These are phyloP conservation scores for Coemansia umbellata DNA, from an alignment of 192 early-diverging fungal species.

Conservation along the genomic window DNA sequence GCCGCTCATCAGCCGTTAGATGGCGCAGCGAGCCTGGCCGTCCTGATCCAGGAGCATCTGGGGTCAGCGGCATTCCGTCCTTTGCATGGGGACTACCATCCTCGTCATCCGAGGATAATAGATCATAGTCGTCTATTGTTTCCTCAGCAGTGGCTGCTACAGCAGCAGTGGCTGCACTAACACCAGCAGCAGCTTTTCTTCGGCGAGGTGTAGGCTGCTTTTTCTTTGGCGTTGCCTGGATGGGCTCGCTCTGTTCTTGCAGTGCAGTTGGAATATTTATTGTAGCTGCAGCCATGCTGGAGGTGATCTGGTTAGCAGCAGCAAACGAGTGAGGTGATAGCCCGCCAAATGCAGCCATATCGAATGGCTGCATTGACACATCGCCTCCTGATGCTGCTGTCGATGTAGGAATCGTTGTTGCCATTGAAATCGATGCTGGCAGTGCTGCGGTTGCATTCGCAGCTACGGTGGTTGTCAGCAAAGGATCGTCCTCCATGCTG, in stretches of 20 bases:
- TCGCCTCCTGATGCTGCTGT: neutral
- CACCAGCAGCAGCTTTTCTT: constrained; percentile 13
- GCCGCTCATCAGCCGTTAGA: constrained; percentile 65
- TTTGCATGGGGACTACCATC: neutral
- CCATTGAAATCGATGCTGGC: neutral
- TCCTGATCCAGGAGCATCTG: constrained; percentile 49
- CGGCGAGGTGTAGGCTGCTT: neutral
- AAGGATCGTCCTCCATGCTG: neutral
- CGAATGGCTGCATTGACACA: constrained; percentile 11
- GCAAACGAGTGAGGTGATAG: constrained; percentile 15
- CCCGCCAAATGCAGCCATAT: constrained; percentile 10
- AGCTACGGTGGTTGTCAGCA: neutral
- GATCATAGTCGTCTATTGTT: constrained; percentile 8
- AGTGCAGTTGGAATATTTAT: neutral
- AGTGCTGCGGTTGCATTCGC: neutral
- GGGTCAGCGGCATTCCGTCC: constrained; percentile 44
- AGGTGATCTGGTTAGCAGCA: neutral
- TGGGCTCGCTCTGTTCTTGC: neutral
- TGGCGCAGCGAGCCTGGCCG: constrained; percentile 46
- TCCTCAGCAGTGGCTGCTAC: neutral
- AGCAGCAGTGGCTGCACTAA: constrained; percentile 6
- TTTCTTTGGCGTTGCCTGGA: neutral
- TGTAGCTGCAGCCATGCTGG: neutral
- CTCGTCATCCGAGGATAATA: constrained; percentile 17
- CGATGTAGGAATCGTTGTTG: neutral